These are phyloP conservation scores for Adenanthera pavonina DNA, from an alignment of 306 rosid genomes.

Conservation along the genomic window DNA sequence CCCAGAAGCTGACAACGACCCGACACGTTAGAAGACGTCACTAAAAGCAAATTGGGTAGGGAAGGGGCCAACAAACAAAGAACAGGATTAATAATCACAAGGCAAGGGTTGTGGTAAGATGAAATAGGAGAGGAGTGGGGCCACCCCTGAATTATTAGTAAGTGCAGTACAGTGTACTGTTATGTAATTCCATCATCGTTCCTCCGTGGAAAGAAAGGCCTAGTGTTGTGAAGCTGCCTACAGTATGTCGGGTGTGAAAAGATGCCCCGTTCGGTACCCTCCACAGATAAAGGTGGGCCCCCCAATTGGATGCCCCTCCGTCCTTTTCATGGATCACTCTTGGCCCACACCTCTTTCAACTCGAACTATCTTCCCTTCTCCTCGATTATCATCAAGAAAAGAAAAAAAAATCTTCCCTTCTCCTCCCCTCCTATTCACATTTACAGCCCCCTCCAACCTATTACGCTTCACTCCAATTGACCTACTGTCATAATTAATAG, in stretches of 20 bases:
- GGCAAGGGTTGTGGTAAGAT: too few species aligned
- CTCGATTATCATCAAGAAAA: too few species aligned
- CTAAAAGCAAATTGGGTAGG: slow-evolving; percentile 38
- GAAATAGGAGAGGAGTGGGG: slow-evolving; percentile 34
- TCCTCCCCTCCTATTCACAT: too few species aligned
- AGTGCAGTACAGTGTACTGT: background rate
- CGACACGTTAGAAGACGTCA: slow-evolving; percentile 41
- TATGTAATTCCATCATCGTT: background rate
- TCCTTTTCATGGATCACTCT: too few species aligned
- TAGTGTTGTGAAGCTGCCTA: slow-evolving; percentile 51
- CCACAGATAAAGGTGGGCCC: too few species aligned
- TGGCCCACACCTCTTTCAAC: too few species aligned
- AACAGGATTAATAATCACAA: background rate
- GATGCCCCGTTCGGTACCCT: background rate
- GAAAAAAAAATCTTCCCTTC: too few species aligned
- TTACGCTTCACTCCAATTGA: too few species aligned
- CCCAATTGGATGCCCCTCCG: too few species aligned
- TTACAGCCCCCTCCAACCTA: too few species aligned
- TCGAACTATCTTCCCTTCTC: too few species aligned
- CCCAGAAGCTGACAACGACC: slow-evolving; percentile 56
- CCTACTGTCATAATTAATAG: too few species aligned
- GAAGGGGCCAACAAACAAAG: slow-evolving; percentile 29
- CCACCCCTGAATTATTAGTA: slow-evolving; percentile 35
- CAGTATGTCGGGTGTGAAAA: slow-evolving; percentile 46
- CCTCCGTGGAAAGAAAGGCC: slow-evolving; percentile 42